These are phyloP conservation scores for Echites panduratus DNA, from an alignment of 257 asterid genomes.

Conservation along the genomic window DNA sequence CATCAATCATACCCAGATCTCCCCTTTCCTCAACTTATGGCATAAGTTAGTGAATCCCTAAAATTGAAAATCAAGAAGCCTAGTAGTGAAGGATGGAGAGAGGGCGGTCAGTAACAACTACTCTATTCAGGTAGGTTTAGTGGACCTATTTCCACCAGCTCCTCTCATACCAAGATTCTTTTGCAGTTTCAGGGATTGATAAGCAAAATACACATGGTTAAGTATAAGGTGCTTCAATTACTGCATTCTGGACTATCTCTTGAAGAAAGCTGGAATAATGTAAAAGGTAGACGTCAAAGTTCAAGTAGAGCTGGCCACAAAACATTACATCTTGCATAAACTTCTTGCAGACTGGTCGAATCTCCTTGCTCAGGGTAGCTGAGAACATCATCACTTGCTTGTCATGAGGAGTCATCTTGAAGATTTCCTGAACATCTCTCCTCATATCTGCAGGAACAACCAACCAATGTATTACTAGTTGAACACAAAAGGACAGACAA, in stretches of 20 bases:
- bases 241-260: constrained; percentile 38
- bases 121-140: background rate
- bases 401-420: constrained; percentile 92
- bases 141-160: constrained; percentile 5
- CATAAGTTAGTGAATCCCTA: background rate
- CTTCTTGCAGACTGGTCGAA: constrained; percentile 92
- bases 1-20: constrained; percentile 9
- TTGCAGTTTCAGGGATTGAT: constrained; percentile 23
- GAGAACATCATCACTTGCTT: constrained; percentile 98
- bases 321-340: constrained; percentile 96
- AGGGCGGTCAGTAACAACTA: background rate
- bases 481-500: background rate
- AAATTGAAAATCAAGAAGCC: background rate
- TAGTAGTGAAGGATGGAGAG: background rate
- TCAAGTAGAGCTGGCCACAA: constrained; percentile 70
- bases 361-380: constrained; percentile 94
- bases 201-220: constrained; percentile 29
- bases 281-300: constrained; percentile 47
- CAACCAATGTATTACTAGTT: constrained; percentile 6
- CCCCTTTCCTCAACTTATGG: background rate
- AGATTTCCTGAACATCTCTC: constrained; percentile 89
- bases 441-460: constrained; percentile 57
- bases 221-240: constrained; percentile 44
- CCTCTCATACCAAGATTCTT: constrained; percentile 4
- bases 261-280: constrained; percentile 45